Conservation (phyloP, 2,329 filamentous ascomycete species). For the Hypoxylon sp. region DNA sequence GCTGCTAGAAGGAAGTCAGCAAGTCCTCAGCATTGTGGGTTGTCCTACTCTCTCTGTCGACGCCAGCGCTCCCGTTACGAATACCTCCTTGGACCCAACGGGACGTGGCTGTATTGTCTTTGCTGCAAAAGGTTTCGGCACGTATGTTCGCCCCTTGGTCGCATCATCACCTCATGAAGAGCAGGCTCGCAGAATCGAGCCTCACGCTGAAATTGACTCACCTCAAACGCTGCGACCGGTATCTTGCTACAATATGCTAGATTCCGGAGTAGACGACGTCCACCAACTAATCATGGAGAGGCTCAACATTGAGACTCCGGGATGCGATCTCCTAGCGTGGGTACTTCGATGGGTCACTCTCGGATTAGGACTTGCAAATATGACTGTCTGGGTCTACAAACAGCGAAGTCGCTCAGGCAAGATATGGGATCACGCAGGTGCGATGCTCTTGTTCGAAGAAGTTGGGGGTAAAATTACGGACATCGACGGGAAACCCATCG, state of each 20-base stretch:
- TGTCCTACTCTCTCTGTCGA: slow-evolving; percentile 63
- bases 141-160: slow-evolving; percentile 62
- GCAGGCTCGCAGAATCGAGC: slow-evolving; percentile 55
- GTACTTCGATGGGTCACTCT: slow-evolving; percentile 69
- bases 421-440: slow-evolving; percentile 73
- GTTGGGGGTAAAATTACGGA: slow-evolving; percentile 70
- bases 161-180: slow-evolving; percentile 44
- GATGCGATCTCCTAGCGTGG: slow-evolving; percentile 70
- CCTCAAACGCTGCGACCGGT: slow-evolving; percentile 59
- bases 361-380: slow-evolving; percentile 67
- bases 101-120: slow-evolving; percentile 67
- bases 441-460: slow-evolving; percentile 72
- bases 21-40: slow-evolving; percentile 66
- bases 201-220: slow-evolving; percentile 49
- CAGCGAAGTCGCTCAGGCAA: slow-evolving; percentile 65
- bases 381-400: slow-evolving; percentile 71
- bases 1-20: slow-evolving; percentile 65
- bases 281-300: slow-evolving; percentile 62
- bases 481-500: slow-evolving; percentile 66
- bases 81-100: slow-evolving; percentile 61
- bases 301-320: slow-evolving; percentile 62
- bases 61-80: slow-evolving; percentile 58
- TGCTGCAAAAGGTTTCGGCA: slow-evolving; percentile 64
- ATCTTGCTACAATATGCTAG: slow-evolving; percentile 63
- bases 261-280: slow-evolving; percentile 65